phyloP scores from a whole-genome alignment of 1,284 basidiomycete species.

The Porogramme epimiltina region DNA sequence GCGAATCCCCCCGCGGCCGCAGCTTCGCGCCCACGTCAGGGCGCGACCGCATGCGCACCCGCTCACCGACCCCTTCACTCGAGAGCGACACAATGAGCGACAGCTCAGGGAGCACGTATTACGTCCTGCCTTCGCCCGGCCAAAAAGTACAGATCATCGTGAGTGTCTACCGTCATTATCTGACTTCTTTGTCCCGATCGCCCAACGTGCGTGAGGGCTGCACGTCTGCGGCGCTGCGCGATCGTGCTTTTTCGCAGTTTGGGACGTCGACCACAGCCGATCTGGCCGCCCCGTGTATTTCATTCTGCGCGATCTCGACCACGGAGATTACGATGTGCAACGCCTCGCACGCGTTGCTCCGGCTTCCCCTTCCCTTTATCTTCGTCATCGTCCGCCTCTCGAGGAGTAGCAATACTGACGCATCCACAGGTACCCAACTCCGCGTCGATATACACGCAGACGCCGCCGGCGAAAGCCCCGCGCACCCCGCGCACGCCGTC shows the following conservation, averaged over 20 bases:
- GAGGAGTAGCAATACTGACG: background rate
- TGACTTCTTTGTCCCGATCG: conserved; percentile 3
- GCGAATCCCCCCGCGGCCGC: conserved; percentile 8
- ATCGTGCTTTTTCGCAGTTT: conserved; percentile 1
- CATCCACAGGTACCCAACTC: conserved; percentile 30
- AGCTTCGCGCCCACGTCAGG: conserved; percentile 11
- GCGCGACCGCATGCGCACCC: conserved; percentile 21
- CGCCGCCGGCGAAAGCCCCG: conserved; percentile 1
- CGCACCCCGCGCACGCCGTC: conserved; percentile 7
- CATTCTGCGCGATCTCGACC: conserved; percentile 1
- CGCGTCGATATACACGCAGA: conserved; percentile 22
- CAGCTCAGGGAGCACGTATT: conserved; percentile 69
- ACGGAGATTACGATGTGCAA: conserved; percentile 10
- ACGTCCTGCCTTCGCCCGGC: conserved; percentile 63
- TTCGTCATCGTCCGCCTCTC: background rate
- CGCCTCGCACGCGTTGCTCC: background rate
- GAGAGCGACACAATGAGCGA: conserved; percentile 45
- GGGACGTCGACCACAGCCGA: background rate
- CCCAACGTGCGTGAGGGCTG: conserved; percentile 11
- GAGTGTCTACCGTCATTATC: conserved; percentile 34
- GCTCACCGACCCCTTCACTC: conserved; percentile 23
- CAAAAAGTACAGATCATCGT: conserved; percentile 74
- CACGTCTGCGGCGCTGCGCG: conserved; percentile 9
- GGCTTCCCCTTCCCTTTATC: conserved; percentile 5
- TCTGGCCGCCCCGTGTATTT: conserved; percentile 4